Evolutionary conservation across 352 stramenopile genomes (phyloP).

Genomic region (Globisporangium irregulare): DNA sequence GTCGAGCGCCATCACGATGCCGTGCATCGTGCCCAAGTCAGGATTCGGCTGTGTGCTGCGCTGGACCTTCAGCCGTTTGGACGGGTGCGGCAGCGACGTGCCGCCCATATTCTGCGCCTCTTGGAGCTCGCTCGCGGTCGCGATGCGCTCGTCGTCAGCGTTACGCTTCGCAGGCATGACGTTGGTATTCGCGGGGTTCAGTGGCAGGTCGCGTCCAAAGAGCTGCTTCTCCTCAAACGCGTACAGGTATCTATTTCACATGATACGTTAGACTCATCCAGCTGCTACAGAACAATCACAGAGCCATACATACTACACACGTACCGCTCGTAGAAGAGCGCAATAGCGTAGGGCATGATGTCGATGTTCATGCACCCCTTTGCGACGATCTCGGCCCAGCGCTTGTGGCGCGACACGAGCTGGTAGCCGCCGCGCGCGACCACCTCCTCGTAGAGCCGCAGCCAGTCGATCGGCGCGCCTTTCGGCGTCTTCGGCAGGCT

Average conservation of each 20-base stretch:
- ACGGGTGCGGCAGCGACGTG: conserved; percentile 54
- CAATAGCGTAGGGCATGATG: conserved; percentile 59
- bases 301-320: not conserved
- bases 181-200: not conserved
- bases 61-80: conserved; percentile 69
- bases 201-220: conserved; percentile 54
- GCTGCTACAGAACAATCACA: not conserved
- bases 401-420: conserved; percentile 43
- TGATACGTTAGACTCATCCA: not conserved
- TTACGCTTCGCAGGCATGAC: conserved; percentile 22
- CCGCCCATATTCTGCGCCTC: conserved; percentile 60
- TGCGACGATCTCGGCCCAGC: conserved; percentile 53
- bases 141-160: conserved; percentile 34
- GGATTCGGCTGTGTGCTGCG: conserved; percentile 29
- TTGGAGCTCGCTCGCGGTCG: conserved; percentile 59
- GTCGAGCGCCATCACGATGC: conserved; percentile 69
- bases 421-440: conserved; percentile 58
- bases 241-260: conserved; percentile 29
- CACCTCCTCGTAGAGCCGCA: conserved; percentile 81
- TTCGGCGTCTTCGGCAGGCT: conserved; percentile 49
- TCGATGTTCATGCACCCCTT: conserved; percentile 53
- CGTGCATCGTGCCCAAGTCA: conserved; percentile 62
- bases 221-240: conserved; percentile 81
- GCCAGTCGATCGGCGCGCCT: conserved; percentile 61
- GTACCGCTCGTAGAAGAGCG: conserved; percentile 54